These are phyloP conservation scores for Aureobasidium sp. DNA, from an alignment of 2,329 filamentous ascomycete genomes.

Conservation along the genomic window DNA sequence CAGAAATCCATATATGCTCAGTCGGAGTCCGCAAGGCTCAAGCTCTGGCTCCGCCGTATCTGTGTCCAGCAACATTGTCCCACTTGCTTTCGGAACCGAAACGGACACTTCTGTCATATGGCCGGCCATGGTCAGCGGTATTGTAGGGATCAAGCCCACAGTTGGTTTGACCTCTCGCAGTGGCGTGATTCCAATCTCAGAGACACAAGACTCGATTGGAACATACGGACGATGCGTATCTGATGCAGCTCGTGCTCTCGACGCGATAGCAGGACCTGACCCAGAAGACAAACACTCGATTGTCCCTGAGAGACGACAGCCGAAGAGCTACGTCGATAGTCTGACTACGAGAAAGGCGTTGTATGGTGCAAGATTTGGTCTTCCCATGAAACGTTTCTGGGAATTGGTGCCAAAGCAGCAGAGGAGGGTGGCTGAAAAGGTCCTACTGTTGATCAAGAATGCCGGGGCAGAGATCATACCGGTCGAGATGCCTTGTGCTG, in stretches of 20 bases:
- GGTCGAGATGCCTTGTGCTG: conserved; percentile 25
- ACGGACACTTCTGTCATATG: conserved; percentile 22
- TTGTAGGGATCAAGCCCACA: conserved; percentile 20
- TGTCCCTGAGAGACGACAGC: conserved; percentile 11
- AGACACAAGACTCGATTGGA: conserved; percentile 18
- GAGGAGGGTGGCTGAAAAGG: conserved; percentile 40
- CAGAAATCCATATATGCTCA: conserved; percentile 17
- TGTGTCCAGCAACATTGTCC: conserved; percentile 16
- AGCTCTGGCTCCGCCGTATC: conserved; percentile 18
- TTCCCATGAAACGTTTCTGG: conserved; percentile 62
- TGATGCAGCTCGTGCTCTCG: conserved; percentile 17
- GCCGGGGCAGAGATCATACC: conserved; percentile 39
- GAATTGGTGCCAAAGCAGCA: conserved; percentile 45
- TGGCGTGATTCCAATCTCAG: conserved; percentile 18
- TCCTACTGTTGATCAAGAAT: conserved; percentile 44
- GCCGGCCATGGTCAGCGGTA: conserved; percentile 15
- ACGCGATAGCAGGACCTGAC: conserved; percentile 17
- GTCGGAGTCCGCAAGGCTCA: conserved; percentile 11
- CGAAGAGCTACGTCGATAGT: conserved; percentile 43
- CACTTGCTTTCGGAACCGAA: conserved; percentile 18
- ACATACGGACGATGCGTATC: conserved; percentile 16
- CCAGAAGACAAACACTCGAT: conserved; percentile 13
- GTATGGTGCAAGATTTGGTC: conserved; percentile 52
- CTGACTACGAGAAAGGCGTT: conserved; percentile 45
- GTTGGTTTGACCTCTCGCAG: conserved; percentile 18